phyloP scores from a whole-genome alignment of 768 basidiomycete species.

The Lanmaoa rubissima region DNA sequence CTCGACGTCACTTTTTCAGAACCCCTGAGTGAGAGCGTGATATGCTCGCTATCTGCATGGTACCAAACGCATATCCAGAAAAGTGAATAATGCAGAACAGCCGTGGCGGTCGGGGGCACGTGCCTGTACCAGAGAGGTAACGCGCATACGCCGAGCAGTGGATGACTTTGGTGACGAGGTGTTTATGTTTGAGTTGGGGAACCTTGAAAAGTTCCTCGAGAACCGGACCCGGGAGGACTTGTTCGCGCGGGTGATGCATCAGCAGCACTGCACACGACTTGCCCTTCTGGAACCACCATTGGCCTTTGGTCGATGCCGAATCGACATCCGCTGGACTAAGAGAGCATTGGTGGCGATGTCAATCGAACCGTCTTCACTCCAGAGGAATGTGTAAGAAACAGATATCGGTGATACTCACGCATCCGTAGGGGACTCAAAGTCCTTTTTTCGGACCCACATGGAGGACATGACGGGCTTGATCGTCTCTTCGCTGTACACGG shows the following conservation, averaged over 20 bases:
- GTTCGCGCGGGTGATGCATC: background rate
- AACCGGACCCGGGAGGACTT: background rate
- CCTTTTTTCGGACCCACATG: constrained; percentile 9
- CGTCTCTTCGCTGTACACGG: constrained; percentile 1
- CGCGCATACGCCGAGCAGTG: background rate
- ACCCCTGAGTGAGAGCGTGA: background rate
- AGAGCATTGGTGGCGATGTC: background rate
- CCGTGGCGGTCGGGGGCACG: background rate
- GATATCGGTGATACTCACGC: constrained; percentile 4
- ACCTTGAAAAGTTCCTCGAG: background rate
- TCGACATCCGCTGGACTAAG: background rate
- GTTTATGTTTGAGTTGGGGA: background rate
- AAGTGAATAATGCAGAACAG: background rate
- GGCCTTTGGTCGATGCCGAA: background rate
- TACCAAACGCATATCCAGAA: background rate
- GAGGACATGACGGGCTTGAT: background rate
- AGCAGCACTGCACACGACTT: background rate
- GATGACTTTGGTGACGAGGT: background rate
- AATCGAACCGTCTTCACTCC: background rate
- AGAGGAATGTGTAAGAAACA: background rate
- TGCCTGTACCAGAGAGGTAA: background rate
- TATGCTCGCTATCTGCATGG: background rate
- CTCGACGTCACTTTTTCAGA: background rate
- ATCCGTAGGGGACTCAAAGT: constrained; percentile 11
- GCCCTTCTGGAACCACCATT: background rate